These are phyloP conservation scores for Trichosphaerium sp. DNA, from an alignment of 78 protist genomes.

Conservation along the genomic window DNA sequence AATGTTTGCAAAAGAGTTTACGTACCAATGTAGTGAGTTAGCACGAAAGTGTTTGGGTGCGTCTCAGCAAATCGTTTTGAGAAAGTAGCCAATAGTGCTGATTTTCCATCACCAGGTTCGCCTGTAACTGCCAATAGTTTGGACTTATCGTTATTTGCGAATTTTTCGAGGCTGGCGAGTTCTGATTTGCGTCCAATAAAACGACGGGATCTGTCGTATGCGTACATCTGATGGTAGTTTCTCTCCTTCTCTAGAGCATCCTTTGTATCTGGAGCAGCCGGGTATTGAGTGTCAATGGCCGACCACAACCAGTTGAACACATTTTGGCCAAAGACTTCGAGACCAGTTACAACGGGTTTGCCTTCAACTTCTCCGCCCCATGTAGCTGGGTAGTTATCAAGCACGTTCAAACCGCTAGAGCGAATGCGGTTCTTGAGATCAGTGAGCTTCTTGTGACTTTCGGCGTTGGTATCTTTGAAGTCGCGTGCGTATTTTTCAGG, in stretches of 20 bases:
- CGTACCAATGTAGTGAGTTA: background rate
- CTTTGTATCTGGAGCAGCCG: background rate
- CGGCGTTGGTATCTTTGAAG: slow-evolving; percentile 13
- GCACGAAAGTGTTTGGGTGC: background rate
- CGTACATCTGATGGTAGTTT: slow-evolving; percentile 6
- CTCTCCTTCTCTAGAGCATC: slow-evolving; percentile 6
- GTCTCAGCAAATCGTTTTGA: background rate
- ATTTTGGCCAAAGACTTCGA: slow-evolving; percentile 11
- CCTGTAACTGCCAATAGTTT: slow-evolving; percentile 26
- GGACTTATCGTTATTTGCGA: slow-evolving; percentile 11
- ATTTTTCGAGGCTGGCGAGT: slow-evolving; percentile 8
- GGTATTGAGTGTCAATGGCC: slow-evolving; percentile 1
- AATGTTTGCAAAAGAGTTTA: background rate
- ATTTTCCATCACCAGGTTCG: slow-evolving; percentile 53
- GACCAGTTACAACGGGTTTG: background rate
- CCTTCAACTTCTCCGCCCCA: slow-evolving; percentile 31
- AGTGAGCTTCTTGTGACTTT: background rate
- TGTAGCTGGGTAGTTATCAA: slow-evolving; percentile 4
- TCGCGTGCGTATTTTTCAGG: slow-evolving; percentile 14
- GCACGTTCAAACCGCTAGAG: too few species aligned
- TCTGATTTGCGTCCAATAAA: slow-evolving; percentile 37
- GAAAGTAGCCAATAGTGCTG: slow-evolving; percentile 21
- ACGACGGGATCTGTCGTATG: background rate
- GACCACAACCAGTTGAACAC: slow-evolving; percentile 40
- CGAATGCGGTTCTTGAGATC: background rate